phyloP scores from a whole-genome alignment of 75 land plant species.

The Selaginella tamariscina region DNA sequence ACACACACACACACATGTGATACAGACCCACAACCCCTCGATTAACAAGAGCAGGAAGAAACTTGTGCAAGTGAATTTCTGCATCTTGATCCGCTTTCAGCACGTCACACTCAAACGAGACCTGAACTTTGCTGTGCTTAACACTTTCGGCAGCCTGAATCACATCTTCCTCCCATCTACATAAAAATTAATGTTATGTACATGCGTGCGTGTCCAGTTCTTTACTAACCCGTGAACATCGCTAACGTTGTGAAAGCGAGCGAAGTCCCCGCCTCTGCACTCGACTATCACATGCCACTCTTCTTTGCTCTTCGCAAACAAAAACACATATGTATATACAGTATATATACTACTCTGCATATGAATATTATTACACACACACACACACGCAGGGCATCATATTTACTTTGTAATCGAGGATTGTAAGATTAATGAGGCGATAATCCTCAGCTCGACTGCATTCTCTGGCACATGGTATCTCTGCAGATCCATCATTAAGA shows the following conservation, averaged over 20 bases:
- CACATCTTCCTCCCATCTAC: conserved; percentile 87
- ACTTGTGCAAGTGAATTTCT: conserved; percentile 56
- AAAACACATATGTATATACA: background rate
- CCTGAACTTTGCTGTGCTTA: conserved; percentile 29
- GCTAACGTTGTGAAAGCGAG: conserved; percentile 56
- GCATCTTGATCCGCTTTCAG: conserved; percentile 84
- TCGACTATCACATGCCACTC: conserved; percentile 64
- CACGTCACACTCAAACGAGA: conserved; percentile 72
- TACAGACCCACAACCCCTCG: conserved; percentile 65
- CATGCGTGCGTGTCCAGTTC: too few species aligned
- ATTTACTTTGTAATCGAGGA: conserved; percentile 54
- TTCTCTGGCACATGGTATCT: conserved; percentile 76
- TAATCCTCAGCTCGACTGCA: conserved; percentile 98
- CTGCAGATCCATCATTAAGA: conserved; percentile 25
- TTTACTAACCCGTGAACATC: conserved; percentile 77
- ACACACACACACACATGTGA: too few species aligned
- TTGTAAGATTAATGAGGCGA: conserved; percentile 70
- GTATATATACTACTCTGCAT: too few species aligned
- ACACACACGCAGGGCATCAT: background rate
- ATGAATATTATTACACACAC: conserved; percentile 4
- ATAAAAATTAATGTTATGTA: conserved; percentile 3
- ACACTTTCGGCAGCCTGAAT: conserved; percentile 42
- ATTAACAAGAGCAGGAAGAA: conserved; percentile 70
- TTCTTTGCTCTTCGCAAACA: conserved; percentile 45
- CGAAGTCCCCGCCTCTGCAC: conserved; percentile 93